Conservation (phyloP, 1,139 yeast genomes). For the Yamadazyma sp. region DNA sequence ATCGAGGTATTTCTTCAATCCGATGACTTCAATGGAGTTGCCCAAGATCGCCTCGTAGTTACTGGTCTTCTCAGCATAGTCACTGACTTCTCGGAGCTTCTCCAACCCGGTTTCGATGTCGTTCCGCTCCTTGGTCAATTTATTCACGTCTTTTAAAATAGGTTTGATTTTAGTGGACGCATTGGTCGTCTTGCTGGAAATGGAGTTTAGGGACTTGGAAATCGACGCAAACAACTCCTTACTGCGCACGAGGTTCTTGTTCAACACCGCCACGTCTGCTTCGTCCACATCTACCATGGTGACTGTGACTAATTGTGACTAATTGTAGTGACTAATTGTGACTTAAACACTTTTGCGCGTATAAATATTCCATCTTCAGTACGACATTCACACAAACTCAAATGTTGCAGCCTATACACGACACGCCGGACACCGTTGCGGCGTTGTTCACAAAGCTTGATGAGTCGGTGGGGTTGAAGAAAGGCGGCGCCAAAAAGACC, state of each 20-base stretch:
- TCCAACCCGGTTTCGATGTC: constrained; percentile 62
- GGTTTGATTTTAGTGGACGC: constrained; percentile 73
- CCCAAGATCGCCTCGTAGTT: constrained; percentile 47
- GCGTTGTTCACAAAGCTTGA: constrained; percentile 12
- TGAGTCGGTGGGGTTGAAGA: constrained; percentile 20
- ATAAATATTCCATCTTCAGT: no score
- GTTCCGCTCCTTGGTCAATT: constrained; percentile 52
- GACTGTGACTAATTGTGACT: background rate
- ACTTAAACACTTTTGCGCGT: background rate
- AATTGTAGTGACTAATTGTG: background rate
- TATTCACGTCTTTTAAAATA: constrained; percentile 61
- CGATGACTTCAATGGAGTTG: constrained; percentile 39
- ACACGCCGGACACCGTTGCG: background rate
- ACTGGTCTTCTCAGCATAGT: constrained; percentile 61
- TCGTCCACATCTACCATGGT: constrained; percentile 61
- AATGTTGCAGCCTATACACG: background rate
- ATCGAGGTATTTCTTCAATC: constrained; percentile 38
- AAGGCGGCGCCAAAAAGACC: constrained; percentile 23
- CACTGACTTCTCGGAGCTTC: constrained; percentile 63
- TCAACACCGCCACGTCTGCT: constrained; percentile 80
- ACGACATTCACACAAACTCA: background rate
- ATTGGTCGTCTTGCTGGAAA: constrained; percentile 57
- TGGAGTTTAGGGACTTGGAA: constrained; percentile 51
- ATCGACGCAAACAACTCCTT: constrained; percentile 58
- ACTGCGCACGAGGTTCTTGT: constrained; percentile 66